Evolutionary conservation across 805 yeast genomes (phyloP).

Genomic region (Kuraishia ogatae): DNA sequence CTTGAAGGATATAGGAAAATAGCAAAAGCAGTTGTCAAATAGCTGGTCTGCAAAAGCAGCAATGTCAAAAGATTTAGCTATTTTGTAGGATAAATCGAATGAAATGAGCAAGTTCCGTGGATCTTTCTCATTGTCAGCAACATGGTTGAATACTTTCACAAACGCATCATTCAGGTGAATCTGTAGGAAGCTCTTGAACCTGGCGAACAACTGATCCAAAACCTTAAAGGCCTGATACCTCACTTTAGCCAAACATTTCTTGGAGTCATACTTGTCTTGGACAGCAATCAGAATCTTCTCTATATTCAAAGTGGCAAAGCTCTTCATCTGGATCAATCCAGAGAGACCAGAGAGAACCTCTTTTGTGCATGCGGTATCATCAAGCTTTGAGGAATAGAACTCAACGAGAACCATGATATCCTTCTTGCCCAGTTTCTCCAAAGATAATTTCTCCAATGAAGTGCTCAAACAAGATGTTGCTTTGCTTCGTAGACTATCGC

Average conservation of each 20-base stretch:
- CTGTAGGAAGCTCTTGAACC: conserved; percentile 15
- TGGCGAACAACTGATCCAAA: conserved; percentile 26
- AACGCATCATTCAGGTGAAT: conserved; percentile 28
- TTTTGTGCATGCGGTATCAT: conserved; percentile 47
- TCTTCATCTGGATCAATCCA: conserved; percentile 43
- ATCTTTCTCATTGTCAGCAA: conserved; percentile 88
- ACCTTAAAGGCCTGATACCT: conserved; percentile 53
- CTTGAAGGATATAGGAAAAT: conserved; percentile 91
- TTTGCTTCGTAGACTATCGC: conserved; percentile 27
- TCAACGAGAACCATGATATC: conserved; percentile 42
- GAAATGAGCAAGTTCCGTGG: conserved; percentile 78
- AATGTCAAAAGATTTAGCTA: conserved; percentile 35
- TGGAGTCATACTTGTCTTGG: conserved; percentile 39
- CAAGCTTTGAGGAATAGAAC: conserved; percentile 59
- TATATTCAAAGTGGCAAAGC: conserved; percentile 29
- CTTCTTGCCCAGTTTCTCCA: conserved; percentile 23
- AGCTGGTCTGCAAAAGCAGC: conserved; percentile 48
- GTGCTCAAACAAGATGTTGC: conserved; percentile 32
- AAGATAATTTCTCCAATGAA: conserved; percentile 21
- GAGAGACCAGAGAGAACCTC: conserved; percentile 47
- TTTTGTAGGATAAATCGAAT: conserved; percentile 42
- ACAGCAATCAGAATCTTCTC: conserved; percentile 28
- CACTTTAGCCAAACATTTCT: conserved; percentile 49
- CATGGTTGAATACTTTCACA: conserved; percentile 49
- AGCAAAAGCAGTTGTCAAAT: conserved; percentile 87